Conservation (phyloP, 805 yeast genomes). For the Dipodascus albidus region DNA sequence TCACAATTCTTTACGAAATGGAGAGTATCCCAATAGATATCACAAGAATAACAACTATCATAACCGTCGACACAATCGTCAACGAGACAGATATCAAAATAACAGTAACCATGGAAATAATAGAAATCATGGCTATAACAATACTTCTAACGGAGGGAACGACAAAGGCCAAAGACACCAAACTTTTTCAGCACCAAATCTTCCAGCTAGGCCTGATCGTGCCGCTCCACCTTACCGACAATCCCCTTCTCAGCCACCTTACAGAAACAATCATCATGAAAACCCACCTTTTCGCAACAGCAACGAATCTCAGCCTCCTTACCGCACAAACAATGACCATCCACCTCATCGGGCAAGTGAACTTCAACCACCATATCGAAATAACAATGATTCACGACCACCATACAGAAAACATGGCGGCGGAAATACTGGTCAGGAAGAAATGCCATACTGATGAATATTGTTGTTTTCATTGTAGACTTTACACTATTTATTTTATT, state of each 20-base stretch:
- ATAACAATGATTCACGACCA: neutral
- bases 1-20: neutral
- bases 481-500: no score
- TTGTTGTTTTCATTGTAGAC: neutral
- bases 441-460: neutral
- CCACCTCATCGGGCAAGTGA: neutral
- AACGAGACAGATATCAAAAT: neutral
- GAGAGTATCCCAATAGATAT: neutral
- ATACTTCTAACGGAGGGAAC: neutral
- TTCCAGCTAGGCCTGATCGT: neutral
- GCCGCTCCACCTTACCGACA: neutral
- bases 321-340: neutral
- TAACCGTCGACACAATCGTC: neutral
- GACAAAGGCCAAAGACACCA: neutral
- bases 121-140: neutral
- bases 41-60: neutral
- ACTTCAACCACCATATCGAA: neutral
- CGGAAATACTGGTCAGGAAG: neutral
- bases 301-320: neutral
- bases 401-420: neutral
- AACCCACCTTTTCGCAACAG: neutral
- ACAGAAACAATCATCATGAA: neutral
- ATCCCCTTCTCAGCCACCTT: neutral
- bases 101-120: neutral
- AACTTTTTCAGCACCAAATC: neutral